phyloP scores from a whole-genome alignment of 2,329 filamentous ascomycete species.

The Sclerotinia subarctica region DNA sequence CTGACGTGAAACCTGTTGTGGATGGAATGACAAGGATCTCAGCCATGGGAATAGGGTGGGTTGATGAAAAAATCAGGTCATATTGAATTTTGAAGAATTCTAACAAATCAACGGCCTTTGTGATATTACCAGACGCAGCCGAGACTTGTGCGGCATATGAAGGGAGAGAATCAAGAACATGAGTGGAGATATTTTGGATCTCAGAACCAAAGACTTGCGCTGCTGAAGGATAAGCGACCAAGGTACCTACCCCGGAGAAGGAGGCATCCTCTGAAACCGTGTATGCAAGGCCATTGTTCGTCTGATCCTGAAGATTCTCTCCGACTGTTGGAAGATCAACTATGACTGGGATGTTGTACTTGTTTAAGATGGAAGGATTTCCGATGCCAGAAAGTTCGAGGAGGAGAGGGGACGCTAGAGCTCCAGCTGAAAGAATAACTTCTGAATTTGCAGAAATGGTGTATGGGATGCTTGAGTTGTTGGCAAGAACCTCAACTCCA shows the following conservation, averaged over 20 bases:
- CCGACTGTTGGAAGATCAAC: conserved; percentile 28
- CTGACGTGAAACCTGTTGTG: conserved; percentile 31
- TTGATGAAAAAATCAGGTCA: conserved; percentile 31
- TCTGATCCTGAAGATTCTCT: conserved; percentile 34
- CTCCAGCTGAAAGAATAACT: conserved; percentile 37
- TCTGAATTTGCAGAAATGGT: conserved; percentile 33
- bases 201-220: conserved; percentile 8
- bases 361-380: conserved; percentile 24
- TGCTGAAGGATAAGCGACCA: conserved; percentile 6
- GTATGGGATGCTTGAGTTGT: conserved; percentile 23
- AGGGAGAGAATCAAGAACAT: conserved; percentile 5
- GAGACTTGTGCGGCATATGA: conserved; percentile 32
- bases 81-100: conserved; percentile 10
- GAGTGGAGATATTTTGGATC: not conserved
- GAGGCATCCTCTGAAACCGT: conserved; percentile 30
- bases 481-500: conserved; percentile 29
- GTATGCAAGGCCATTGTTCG: conserved; percentile 21
- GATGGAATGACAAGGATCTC: conserved; percentile 51
- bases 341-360: conserved; percentile 18
- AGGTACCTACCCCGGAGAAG: not conserved
- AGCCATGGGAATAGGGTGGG: conserved; percentile 44
- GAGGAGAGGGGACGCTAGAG: conserved; percentile 35
- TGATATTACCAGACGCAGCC: conserved; percentile 43
- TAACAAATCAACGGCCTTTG: conserved; percentile 19
- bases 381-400: conserved; percentile 41